phyloP scores from a whole-genome alignment of 768 basidiomycete genomes.

The Mycena polygramma region DNA sequence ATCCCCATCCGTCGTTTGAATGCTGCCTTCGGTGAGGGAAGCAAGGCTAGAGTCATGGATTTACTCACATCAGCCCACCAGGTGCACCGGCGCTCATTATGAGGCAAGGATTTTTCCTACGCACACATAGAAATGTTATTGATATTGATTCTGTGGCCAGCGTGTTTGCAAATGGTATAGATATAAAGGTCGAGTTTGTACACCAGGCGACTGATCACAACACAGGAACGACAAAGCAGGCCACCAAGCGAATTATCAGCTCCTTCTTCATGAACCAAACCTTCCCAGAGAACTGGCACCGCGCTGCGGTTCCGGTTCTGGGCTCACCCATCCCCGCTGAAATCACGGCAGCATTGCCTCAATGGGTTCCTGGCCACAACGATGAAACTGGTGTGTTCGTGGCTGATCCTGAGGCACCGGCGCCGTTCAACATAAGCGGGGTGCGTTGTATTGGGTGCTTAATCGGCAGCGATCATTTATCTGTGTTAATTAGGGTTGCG shows the following conservation, averaged over 20 bases:
- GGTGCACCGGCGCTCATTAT: too few relatives aligned
- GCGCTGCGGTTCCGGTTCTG: constrained; percentile 16
- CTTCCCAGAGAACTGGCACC: too few relatives aligned
- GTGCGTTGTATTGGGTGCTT: constrained; percentile 2
- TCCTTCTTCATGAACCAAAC: constrained; percentile 5
- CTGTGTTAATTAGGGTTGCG: constrained; percentile 9
- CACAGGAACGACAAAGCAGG: constrained; percentile 28
- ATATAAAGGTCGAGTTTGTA: too few relatives aligned
- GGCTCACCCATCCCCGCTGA: neutral
- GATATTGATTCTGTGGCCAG: too few relatives aligned
- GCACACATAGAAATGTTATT: too few relatives aligned
- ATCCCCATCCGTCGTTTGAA: too few relatives aligned
- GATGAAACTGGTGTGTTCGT: constrained; percentile 28
- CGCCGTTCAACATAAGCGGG: constrained; percentile 27
- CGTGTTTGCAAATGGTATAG: too few relatives aligned
- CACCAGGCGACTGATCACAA: neutral
- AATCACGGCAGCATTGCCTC: constrained; percentile 14
- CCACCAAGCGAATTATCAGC: constrained; percentile 21
- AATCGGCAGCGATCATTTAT: neutral
- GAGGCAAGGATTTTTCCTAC: too few relatives aligned
- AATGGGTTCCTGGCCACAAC: constrained; percentile 1
- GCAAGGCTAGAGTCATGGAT: too few relatives aligned
- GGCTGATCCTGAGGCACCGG: constrained; percentile 21
- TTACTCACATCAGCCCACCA: too few relatives aligned
- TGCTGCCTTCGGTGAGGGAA: too few relatives aligned